These are phyloP conservation scores for Achlya hypogyna DNA, from an alignment of 352 stramenopile genomes.

Conservation along the genomic window DNA sequence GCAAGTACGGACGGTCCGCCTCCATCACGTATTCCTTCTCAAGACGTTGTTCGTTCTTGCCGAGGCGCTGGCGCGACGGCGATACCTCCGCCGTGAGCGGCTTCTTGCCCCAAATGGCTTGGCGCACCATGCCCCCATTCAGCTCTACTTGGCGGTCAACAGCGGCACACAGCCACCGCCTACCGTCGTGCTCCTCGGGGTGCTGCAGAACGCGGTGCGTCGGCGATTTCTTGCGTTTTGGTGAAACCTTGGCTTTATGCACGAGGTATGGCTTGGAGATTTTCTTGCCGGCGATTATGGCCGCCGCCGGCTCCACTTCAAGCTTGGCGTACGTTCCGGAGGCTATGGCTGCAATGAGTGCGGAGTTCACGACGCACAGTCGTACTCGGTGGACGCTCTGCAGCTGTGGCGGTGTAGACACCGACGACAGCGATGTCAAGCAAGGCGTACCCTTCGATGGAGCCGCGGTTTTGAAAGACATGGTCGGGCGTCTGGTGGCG, in stretches of 20 bases:
- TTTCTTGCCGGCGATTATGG: constrained; percentile 46
- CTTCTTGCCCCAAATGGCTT: constrained; percentile 19
- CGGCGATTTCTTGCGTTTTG: neutral
- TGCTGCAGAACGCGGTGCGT: constrained; percentile 14
- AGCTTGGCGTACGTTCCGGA: constrained; percentile 42
- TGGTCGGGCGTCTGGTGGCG: constrained; percentile 47
- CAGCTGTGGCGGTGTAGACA: constrained; percentile 27
- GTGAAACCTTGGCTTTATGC: neutral
- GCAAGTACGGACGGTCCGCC: constrained; percentile 30
- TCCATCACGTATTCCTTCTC: constrained; percentile 31
- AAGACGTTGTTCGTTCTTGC: constrained; percentile 49
- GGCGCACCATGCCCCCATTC: constrained; percentile 13
- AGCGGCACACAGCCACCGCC: neutral
- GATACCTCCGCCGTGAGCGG: constrained; percentile 41
- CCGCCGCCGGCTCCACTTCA: constrained; percentile 43
- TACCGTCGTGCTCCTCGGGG: constrained; percentile 14
- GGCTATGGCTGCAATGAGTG: neutral
- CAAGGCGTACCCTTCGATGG: constrained; percentile 46
- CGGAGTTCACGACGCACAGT: neutral
- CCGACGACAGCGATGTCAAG: constrained; percentile 49
- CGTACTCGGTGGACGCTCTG: constrained; percentile 23
- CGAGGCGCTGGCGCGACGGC: constrained; percentile 36
- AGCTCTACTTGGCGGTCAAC: neutral
- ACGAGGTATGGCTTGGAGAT: constrained; percentile 21
- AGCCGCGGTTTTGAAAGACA: constrained; percentile 39